Evolutionary conservation across 495 filamentous ascomycete genomes (phyloP).

Genomic region (Lepidopterella palustris): DNA sequence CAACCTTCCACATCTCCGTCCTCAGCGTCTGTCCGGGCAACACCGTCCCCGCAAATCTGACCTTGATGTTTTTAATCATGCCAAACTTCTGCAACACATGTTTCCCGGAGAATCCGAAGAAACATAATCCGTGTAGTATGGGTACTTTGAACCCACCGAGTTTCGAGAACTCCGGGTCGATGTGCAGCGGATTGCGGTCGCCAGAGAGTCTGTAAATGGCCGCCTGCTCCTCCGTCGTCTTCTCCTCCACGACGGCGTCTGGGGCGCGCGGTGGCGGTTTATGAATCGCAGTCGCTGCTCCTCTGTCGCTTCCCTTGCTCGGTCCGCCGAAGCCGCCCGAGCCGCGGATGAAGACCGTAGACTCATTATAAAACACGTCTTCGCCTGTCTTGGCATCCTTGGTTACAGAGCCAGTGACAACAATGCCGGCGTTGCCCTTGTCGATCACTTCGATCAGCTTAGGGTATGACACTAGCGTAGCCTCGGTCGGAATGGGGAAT

Average conservation of each 20-base stretch:
- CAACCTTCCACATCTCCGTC: conserved; percentile 99
- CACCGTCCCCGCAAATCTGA: conserved; percentile 89
- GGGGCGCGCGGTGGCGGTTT: conserved; percentile 68
- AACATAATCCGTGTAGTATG: conserved; percentile 94
- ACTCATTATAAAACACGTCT: conserved; percentile 95
- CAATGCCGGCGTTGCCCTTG: conserved; percentile 86
- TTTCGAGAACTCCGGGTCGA: conserved; percentile 91
- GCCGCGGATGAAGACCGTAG: conserved; percentile 83
- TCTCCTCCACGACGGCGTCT: conserved; percentile 79
- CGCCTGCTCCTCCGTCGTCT: conserved; percentile 89
- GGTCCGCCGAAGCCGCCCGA: conserved; percentile 87
- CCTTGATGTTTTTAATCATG: conserved; percentile 88
- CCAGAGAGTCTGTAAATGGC: conserved; percentile 91
- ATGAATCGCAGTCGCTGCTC: conserved; percentile 70
- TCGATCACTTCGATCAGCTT: conserved; percentile 91
- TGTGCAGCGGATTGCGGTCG: conserved; percentile 89
- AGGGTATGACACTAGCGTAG: conserved; percentile 70
- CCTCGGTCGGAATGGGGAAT: conserved; percentile 87
- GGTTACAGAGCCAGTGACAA: conserved; percentile 72
- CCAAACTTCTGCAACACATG: conserved; percentile 81
- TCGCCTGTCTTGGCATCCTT: conserved; percentile 73
- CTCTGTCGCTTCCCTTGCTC: conserved; percentile 69
- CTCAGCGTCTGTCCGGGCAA: conserved; percentile 87
- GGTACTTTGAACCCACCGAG: conserved; percentile 93
- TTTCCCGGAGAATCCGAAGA: conserved; percentile 87